Evolutionary conservation across 2,329 filamentous ascomycete species (phyloP), one percentile per base, ranked within the genome.

Genomic region (Penicillium janthinellum): DNA sequence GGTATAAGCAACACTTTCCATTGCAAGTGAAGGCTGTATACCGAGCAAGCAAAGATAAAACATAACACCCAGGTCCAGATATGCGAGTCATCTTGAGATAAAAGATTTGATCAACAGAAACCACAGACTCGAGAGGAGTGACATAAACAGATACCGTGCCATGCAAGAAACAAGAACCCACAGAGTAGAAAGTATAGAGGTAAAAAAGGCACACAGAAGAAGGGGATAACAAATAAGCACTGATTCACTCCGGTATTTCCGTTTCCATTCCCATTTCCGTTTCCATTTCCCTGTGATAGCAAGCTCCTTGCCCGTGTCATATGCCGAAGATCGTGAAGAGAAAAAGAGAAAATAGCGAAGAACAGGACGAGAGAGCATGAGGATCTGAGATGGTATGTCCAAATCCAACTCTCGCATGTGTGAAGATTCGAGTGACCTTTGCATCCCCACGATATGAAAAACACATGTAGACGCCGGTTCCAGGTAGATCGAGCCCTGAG

Each of bases 111-210:
- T 54, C 61, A 47, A 65, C 58, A 44, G 65, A 57, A 51, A 63
- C 57, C 55, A 60, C 57, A 58, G 55, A 62, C 48, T 58, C 48
- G 31, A 37, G 50, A 45, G 41, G 49, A 55, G 61, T 63, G 63
- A 65, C 49, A 66, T 56, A 49, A 59, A 59, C 53, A 51, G 62
- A 57, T 62, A 58, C 61, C 64, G 63, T 66, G 67, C 59, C 64
- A 60, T 68, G 63, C 57, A 69, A 65, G 58, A 62, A 59, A 61
- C 48, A 57, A 48, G 22, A 54, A 48, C 54, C 54, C 28, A 48
- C 22, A 48, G 34, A 38, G 25, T 48, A 58, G 50, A 34, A 60
- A 37, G 39, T 10, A 52, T 52, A 58, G 17, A 38, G 44, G 38
- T 8, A 41, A 47, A 47, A 47, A 47, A 31, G 31, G 15, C 14